phyloP scores from a whole-genome alignment of 495 filamentous ascomycete species.

The Penicillium bialowiezense region DNA sequence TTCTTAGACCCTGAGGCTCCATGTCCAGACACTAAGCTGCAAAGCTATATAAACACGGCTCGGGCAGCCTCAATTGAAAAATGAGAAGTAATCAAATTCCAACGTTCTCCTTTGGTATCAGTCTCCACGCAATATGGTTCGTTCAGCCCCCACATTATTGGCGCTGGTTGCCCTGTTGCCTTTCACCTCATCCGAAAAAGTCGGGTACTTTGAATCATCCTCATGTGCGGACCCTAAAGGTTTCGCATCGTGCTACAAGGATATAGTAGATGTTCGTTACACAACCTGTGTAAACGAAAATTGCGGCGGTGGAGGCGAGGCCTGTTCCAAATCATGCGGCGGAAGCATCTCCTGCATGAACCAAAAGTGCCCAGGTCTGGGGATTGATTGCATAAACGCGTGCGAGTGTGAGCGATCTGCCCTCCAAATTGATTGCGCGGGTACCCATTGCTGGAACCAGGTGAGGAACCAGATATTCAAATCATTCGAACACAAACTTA shows the following conservation, averaged over 20 bases:
- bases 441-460: slow-evolving; percentile 24
- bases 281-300: slow-evolving; percentile 17
- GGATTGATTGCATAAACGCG: slow-evolving; percentile 15
- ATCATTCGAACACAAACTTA: too few species aligned
- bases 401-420: slow-evolving; percentile 12
- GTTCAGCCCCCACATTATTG: background rate
- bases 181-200: background rate
- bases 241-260: slow-evolving; percentile 13
- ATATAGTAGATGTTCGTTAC: slow-evolving; percentile 5
- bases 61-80: too few species aligned
- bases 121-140: background rate
- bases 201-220: slow-evolving; percentile 15
- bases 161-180: background rate
- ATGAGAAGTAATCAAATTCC: too few species aligned
- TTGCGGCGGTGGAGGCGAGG: slow-evolving; percentile 9
- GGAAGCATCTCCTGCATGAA: slow-evolving; percentile 12
- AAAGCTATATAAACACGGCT: too few species aligned
- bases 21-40: too few species aligned
- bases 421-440: slow-evolving; percentile 19
- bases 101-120: too few species aligned
- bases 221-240: slow-evolving; percentile 18
- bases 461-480: too few species aligned
- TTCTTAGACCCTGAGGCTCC: too few species aligned
- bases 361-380: slow-evolving; percentile 9
- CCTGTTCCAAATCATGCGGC: slow-evolving; percentile 12